A percentile compares a stretch with the other conserved stretches of the same genome.
These are phyloP conservation scores for Cyberlindnera americana DNA, from an alignment of 805 yeast species.

Conservation along the genomic window DNA sequence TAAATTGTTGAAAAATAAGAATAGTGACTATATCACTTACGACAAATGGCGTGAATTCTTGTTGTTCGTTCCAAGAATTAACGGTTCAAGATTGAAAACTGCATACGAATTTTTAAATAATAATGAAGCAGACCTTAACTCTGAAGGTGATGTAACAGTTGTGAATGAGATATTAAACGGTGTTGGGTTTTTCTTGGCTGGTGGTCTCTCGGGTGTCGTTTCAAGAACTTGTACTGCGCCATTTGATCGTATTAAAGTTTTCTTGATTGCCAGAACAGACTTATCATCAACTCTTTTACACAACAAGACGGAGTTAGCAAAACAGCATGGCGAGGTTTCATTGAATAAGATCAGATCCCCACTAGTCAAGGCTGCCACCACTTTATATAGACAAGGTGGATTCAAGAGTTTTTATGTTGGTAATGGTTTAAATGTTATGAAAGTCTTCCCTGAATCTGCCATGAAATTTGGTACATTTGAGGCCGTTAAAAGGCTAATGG, in stretches of 20 bases:
- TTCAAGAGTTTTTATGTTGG: conserved; percentile 87
- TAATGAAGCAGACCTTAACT: conserved; percentile 76
- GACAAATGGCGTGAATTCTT: conserved; percentile 85
- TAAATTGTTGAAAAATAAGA: conserved; percentile 43
- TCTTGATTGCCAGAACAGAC: conserved; percentile 87
- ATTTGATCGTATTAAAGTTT: conserved; percentile 91
- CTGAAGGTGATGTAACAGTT: conserved; percentile 91
- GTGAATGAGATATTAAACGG: conserved; percentile 78
- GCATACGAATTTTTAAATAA: conserved; percentile 77
- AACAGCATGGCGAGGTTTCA: conserved; percentile 37
- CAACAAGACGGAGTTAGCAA: conserved; percentile 47
- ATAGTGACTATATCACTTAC: conserved; percentile 64
- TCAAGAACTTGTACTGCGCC: conserved; percentile 98
- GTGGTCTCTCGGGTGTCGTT: conserved; percentile 93
- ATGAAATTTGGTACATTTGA: conserved; percentile 97
- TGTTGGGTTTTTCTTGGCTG: conserved; percentile 87
- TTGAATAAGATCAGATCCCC: conserved; percentile 61
- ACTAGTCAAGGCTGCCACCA: conserved; percentile 70
- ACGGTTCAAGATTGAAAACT: conserved; percentile 74
- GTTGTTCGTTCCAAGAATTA: conserved; percentile 73
- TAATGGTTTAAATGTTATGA: conserved; percentile 87
- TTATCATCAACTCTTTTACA: conserved; percentile 65
- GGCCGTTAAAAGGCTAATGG: conserved; percentile 70
- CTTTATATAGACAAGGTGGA: conserved; percentile 88
- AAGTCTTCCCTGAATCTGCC: conserved; percentile 96